Evolutionary conservation across 371 early-diverging fungal species (phyloP).

Genomic region (Dinochytrium kinnereticum): DNA sequence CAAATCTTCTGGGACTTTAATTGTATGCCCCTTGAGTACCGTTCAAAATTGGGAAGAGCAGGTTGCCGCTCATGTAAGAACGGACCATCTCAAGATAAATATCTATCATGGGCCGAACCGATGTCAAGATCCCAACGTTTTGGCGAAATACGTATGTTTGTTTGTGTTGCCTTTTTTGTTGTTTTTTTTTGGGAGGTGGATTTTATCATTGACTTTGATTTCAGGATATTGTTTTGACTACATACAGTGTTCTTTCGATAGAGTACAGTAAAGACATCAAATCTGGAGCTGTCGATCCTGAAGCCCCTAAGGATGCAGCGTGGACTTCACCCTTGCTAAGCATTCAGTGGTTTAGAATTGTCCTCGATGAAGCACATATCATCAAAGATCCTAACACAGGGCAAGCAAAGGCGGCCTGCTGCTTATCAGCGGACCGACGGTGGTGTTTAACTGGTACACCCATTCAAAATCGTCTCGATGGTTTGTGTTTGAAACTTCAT

Average conservation of each 20-base stretch:
- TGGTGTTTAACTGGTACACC: conserved; percentile 85
- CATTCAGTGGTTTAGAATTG: conserved; percentile 65
- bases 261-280: conserved; percentile 61
- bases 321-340: conserved; percentile 49
- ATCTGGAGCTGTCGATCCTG: conserved; percentile 25
- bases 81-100: conserved; percentile 48
- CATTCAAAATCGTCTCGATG: conserved; percentile 71
- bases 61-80: conserved; percentile 53
- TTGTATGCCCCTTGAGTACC: conserved; percentile 69
- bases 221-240: conserved; percentile 68
- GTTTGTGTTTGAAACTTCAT: conserved; percentile 10
- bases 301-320: conserved; percentile 3
- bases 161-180: too few relatives aligned
- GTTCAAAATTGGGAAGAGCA: conserved; percentile 76
- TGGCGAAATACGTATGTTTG: conserved; percentile 38
- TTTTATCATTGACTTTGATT: conserved; percentile 3
- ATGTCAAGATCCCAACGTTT: conserved; percentile 33
- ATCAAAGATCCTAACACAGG: conserved; percentile 65
- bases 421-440: conserved; percentile 62
- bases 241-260: conserved; percentile 62
- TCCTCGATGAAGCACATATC: conserved; percentile 71
- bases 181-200: background rate
- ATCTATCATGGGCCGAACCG: conserved; percentile 65
- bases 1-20: conserved; percentile 55
- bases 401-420: conserved; percentile 61